These are phyloP conservation scores for Ogataea nakhonphanomensis DNA, from an alignment of 805 yeast genomes.

Conservation along the genomic window DNA sequence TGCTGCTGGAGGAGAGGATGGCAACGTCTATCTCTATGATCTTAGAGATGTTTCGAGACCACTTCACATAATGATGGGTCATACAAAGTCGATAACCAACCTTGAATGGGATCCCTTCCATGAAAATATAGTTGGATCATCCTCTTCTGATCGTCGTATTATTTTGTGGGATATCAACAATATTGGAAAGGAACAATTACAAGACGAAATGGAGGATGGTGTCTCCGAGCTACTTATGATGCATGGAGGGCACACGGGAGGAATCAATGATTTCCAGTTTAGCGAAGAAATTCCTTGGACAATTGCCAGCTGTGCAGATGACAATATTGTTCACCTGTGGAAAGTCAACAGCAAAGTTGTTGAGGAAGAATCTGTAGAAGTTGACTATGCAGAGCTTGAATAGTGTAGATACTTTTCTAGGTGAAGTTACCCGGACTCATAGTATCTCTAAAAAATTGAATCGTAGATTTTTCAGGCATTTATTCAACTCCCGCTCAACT, in stretches of 20 bases:
- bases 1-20: slow-evolving; percentile 69
- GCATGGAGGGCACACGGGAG: slow-evolving; percentile 88
- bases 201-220: slow-evolving; percentile 89
- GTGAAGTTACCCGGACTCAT: slow-evolving; percentile 6
- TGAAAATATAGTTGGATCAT: slow-evolving; percentile 76
- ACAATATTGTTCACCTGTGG: slow-evolving; percentile 60
- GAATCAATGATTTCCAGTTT: slow-evolving; percentile 70
- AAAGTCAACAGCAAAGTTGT: slow-evolving; percentile 37
- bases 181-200: slow-evolving; percentile 81
- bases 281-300: slow-evolving; percentile 75
- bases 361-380: slow-evolving; percentile 24
- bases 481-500: background rate
- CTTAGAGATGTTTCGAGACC: slow-evolving; percentile 40
- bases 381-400: slow-evolving; percentile 17
- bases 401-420: slow-evolving; percentile 1
- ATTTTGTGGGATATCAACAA: slow-evolving; percentile 77
- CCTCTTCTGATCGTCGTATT: slow-evolving; percentile 72
- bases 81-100: slow-evolving; percentile 65
- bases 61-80: slow-evolving; percentile 78
- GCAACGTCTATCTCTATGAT: slow-evolving; percentile 65
- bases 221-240: slow-evolving; percentile 85
- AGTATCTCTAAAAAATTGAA: slow-evolving; percentile 3
- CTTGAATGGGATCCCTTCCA: slow-evolving; percentile 74
- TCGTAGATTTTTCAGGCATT: background rate
- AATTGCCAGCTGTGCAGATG: slow-evolving; percentile 60